Evolutionary conservation across 1,284 basidiomycete species (phyloP).

Genomic region (Ganoderma lucidum): DNA sequence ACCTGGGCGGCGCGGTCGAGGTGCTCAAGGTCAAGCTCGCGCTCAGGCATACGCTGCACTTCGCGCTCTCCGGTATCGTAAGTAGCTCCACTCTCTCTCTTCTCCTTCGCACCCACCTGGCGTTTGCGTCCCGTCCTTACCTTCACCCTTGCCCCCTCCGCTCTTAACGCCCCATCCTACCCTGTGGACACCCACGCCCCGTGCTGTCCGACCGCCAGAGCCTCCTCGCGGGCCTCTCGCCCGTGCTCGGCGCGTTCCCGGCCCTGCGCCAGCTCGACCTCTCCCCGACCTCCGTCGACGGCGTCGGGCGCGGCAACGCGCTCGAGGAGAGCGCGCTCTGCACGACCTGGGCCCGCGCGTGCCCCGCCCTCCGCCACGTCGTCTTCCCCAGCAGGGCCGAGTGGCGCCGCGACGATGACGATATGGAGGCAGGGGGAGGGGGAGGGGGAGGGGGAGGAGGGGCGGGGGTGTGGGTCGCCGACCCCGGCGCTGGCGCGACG

Average conservation of each 20-base stretch:
- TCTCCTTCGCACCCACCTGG: neutral
- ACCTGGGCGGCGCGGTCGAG: slow-evolving; percentile 55
- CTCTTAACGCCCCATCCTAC: neutral
- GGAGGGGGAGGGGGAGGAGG: neutral
- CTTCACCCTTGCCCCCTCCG: slow-evolving; percentile 2
- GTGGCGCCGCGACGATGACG: slow-evolving; percentile 45
- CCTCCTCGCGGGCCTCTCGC: slow-evolving; percentile 48
- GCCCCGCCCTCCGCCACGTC: slow-evolving; percentile 59
- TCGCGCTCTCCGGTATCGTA: slow-evolving; percentile 69
- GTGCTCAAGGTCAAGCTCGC: slow-evolving; percentile 63
- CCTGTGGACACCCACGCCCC: no score
- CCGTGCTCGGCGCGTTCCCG: slow-evolving; percentile 48
- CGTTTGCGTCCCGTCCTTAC: slow-evolving; percentile 14
- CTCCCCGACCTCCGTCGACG: slow-evolving; percentile 61
- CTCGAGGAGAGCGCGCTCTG: slow-evolving; percentile 62
- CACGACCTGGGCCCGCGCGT: slow-evolving; percentile 60
- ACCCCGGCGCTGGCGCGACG: slow-evolving; percentile 19
- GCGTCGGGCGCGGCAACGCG: slow-evolving; percentile 46
- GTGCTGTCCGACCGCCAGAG: slow-evolving; percentile 35
- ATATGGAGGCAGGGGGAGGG: neutral
- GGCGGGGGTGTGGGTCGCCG: slow-evolving; percentile 43
- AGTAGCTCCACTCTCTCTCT: slow-evolving; percentile 45
- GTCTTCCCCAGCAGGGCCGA: slow-evolving; percentile 61
- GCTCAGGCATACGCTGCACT: slow-evolving; percentile 70
- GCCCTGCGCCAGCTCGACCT: slow-evolving; percentile 54